Evolutionary conservation across 179 eudicot species (phyloP).

Genomic region (Beta lomatogona): DNA sequence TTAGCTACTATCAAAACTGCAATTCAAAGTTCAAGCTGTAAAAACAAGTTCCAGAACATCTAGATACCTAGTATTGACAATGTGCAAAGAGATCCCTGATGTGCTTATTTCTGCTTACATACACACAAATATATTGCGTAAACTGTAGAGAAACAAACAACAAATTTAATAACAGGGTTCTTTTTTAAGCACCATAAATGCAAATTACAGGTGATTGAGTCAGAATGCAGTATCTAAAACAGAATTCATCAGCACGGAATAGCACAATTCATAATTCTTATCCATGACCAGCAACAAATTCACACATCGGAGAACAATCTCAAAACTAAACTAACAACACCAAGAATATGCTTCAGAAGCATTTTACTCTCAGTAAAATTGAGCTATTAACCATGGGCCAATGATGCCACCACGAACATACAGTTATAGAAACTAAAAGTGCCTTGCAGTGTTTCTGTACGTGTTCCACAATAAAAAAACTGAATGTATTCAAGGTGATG

Average conservation of each 20-base stretch:
- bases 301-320: not conserved
- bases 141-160: not conserved
- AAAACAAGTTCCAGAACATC: not conserved
- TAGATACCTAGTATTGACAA: not conserved
- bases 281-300: not conserved
- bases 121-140: not conserved
- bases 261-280: not conserved
- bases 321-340: not conserved
- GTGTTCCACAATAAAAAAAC: not conserved
- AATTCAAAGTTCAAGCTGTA: not conserved
- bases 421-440: not conserved
- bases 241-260: no score
- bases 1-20: slow-evolving; percentile 1
- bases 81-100: not conserved
- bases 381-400: not conserved
- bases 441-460: not conserved
- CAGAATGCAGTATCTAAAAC: not conserved
- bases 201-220: not conserved
- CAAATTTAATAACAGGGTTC: no score
- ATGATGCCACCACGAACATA: not conserved
- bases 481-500: not conserved
- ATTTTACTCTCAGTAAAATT: not conserved
- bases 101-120: not conserved
- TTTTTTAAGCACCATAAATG: not conserved
- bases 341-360: not conserved